Percentiles rank a stretch among this genome's conserved stretches.
phyloP scores from a whole-genome alignment of 2,329 filamentous ascomycete genomes.

The Cordyceps militaris region DNA sequence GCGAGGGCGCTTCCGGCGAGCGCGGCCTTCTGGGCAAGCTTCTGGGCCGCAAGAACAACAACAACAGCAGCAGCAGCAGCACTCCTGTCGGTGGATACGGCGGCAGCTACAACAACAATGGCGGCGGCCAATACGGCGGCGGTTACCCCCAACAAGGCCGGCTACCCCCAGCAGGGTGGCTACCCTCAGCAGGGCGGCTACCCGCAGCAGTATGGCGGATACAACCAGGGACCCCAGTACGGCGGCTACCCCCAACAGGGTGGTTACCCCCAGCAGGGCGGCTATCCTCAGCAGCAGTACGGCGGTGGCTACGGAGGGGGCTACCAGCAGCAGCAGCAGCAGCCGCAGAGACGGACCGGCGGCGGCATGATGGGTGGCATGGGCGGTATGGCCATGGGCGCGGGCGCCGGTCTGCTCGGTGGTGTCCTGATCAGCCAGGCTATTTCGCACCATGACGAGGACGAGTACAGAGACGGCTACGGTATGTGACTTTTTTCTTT shows the following conservation, averaged over 20 bases:
- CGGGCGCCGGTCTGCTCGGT: conserved; percentile 75
- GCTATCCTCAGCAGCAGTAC: conserved; percentile 8
- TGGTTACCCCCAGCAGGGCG: conserved; percentile 26
- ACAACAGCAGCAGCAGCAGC: conserved; percentile 19
- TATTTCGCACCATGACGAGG: conserved; percentile 54
- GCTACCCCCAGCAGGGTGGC: conserved; percentile 16
- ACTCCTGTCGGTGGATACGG: conserved; percentile 13
- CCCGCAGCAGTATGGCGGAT: conserved; percentile 21
- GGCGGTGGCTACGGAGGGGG: conserved; percentile 24
- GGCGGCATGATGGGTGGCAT: conserved; percentile 32
- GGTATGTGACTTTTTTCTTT: conserved; percentile 22
- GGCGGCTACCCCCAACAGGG: conserved; percentile 15
- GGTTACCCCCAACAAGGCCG: conserved; percentile 21
- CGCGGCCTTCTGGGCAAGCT: conserved; percentile 47
- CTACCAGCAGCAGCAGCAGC: conserved; percentile 24
- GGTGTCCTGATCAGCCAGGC: conserved; percentile 65
- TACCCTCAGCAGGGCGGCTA: conserved; percentile 17
- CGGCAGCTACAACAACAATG: conserved; percentile 22
- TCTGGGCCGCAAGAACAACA: conserved; percentile 40
- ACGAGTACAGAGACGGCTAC: conserved; percentile 45
- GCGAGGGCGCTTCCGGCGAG: conserved; percentile 26
- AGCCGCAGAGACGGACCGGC: conserved; percentile 38
- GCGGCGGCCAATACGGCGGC: conserved; percentile 19
- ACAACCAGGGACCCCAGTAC: conserved; percentile 25
- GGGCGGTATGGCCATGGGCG: conserved; percentile 51